Evolutionary conservation across 2,329 filamentous ascomycete species (phyloP), one percentile per base, ranked within the genome.

Genomic region (Daldinia eschscholtzii): DNA sequence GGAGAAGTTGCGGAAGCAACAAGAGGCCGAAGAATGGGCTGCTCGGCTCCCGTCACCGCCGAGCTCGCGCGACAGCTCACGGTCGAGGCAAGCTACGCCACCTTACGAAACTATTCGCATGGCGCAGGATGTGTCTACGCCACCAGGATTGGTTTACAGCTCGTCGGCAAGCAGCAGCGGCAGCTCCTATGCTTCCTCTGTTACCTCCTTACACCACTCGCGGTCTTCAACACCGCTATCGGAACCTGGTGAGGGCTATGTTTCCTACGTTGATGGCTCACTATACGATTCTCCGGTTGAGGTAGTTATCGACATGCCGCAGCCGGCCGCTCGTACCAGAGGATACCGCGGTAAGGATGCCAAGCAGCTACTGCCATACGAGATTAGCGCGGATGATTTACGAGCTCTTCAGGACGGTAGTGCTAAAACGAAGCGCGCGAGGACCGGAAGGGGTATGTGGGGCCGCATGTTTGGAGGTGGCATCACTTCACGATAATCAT

Each of bases 381-480:
- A 88, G 79, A 86, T 88, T 72, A 83, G 82, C 67, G 74, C 80
- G 37, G 85, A 88, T 28, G 83, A 88, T 66, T 82, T 87, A 66
- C 82, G 83, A 67, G 81, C 83, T 64, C 76, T 86, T 50, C 83
- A 87, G 68, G 82, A 86, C 56, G 81, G 79, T 44, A 77, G 79
- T 52, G 76, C 75, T 66, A 85, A 83, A 78, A 68, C 79, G n/a
- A 86, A 86, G 81, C 83, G 85, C 58, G 82, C 81, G 65, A 81
- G 83, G 57, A 80, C 82, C 48, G 76, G 76, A 48, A 82, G 84
- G 42, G 84, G 86, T 70, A 82, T 88, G 80, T 85, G 86, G 78
- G 84, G 83, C 37, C 84, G 86, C 46, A 81, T 88, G 66, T 85
- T 88, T 66, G 84, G 84, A 52, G 81, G 80, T 57, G 78, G 81